These are phyloP conservation scores for Leccinum longicurvipes DNA, from an alignment of 768 basidiomycete species.

Conservation along the genomic window DNA sequence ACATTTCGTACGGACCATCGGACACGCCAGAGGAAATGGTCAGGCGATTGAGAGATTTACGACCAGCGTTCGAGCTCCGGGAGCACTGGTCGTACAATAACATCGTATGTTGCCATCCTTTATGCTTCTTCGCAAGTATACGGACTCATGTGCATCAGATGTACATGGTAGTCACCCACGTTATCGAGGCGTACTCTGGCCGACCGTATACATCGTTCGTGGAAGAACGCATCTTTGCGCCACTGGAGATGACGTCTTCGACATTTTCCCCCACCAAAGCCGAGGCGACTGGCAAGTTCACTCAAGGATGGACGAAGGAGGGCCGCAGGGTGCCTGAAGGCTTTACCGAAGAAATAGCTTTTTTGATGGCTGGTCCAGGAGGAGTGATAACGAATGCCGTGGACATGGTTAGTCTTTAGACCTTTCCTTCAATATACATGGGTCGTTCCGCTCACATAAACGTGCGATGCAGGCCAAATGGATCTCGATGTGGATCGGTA, in stretches of 20 bases:
- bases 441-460: background rate
- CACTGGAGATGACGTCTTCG: slow-evolving; percentile 40
- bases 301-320: slow-evolving; percentile 31
- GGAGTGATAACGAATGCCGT: slow-evolving; percentile 41
- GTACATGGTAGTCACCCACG: slow-evolving; percentile 34
- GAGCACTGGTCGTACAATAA: slow-evolving; percentile 40
- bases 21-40: slow-evolving; percentile 28
- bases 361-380: slow-evolving; percentile 36
- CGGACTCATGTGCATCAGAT: slow-evolving; percentile 29
- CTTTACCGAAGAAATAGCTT: slow-evolving; percentile 25
- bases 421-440: background rate
- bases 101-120: slow-evolving; percentile 20
- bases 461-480: slow-evolving; percentile 35
- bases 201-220: slow-evolving; percentile 39
- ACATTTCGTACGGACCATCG: slow-evolving; percentile 26
- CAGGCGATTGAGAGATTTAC: slow-evolving; percentile 27
- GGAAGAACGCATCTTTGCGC: slow-evolving; percentile 39
- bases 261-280: slow-evolving; percentile 38
- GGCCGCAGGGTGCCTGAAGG: slow-evolving; percentile 35
- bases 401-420: slow-evolving; percentile 38
- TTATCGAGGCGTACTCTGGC: slow-evolving; percentile 34
- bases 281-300: slow-evolving; percentile 27
- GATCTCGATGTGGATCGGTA: slow-evolving; percentile 34
- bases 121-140: background rate
- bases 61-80: slow-evolving; percentile 35